A percentile compares a stretch with the other conserved stretches of the same genome.
phyloP scores from a whole-genome alignment of 805 yeast species.

The Ogataea polymorpha region DNA sequence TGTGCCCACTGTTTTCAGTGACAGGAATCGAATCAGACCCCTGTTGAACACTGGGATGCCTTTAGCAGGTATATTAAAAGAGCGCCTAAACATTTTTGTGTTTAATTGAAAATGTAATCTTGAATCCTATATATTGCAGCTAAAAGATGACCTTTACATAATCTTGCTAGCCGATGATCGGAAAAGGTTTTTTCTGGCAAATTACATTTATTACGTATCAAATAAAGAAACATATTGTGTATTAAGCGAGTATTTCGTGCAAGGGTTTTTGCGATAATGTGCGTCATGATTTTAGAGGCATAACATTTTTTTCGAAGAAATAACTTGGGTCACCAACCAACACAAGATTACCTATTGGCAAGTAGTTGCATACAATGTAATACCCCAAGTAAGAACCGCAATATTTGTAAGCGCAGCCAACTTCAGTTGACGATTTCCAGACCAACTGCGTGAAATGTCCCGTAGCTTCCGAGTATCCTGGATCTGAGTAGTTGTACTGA shows the following conservation, averaged over 20 bases:
- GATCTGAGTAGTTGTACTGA: slow-evolving; percentile 48
- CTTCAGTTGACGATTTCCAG: slow-evolving; percentile 58
- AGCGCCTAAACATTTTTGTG: background rate
- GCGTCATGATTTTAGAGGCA: slow-evolving; percentile 17
- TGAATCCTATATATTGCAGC: background rate
- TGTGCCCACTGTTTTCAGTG: slow-evolving; percentile 49
- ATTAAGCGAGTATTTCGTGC: background rate
- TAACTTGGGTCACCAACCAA: slow-evolving; percentile 37
- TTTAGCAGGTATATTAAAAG: background rate
- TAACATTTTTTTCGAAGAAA: slow-evolving; percentile 34
- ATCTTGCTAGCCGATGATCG: slow-evolving; percentile 8
- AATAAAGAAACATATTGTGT: background rate
- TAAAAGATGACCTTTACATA: slow-evolving; percentile 5
- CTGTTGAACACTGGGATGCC: background rate
- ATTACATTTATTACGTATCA: background rate
- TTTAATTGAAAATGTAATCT: background rate
- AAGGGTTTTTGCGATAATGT: background rate
- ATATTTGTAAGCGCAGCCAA: slow-evolving; percentile 72
- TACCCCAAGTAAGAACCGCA: slow-evolving; percentile 48
- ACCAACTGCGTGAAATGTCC: slow-evolving; percentile 84
- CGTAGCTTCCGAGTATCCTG: slow-evolving; percentile 45
- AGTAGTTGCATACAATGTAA: slow-evolving; percentile 71
- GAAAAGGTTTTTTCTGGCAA: background rate
- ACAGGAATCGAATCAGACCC: slow-evolving; percentile 12
- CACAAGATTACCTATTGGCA: slow-evolving; percentile 67